These are phyloP conservation scores for Lavandula angustifolia DNA, from an alignment of 257 asterid genomes.

Conservation along the genomic window DNA sequence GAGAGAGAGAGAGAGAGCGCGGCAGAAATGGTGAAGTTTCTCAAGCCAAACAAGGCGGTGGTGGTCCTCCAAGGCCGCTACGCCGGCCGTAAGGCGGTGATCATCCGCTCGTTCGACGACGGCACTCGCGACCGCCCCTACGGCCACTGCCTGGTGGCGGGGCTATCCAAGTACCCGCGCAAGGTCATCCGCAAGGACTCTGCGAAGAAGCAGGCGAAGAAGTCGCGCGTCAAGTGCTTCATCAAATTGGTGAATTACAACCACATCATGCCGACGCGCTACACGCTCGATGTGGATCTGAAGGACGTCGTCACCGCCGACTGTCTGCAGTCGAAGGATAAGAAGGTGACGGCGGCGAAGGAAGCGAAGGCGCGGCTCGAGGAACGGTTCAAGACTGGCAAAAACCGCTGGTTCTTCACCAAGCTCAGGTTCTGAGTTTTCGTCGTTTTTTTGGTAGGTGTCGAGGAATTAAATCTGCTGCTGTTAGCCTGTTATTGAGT, in stretches of 20 bases:
- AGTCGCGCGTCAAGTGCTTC: too few species aligned
- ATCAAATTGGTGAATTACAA: too few species aligned
- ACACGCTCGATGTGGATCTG: slow-evolving; percentile 52
- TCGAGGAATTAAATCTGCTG: slow-evolving; percentile 1
- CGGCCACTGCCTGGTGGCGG: slow-evolving; percentile 49
- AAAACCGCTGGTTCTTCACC: slow-evolving; percentile 47
- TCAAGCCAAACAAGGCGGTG: slow-evolving; percentile 58
- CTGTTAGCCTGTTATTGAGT: slow-evolving; percentile 10
- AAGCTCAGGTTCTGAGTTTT: slow-evolving; percentile 42
- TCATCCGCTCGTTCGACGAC: slow-evolving; percentile 33
- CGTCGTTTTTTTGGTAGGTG: background rate
- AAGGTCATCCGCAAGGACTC: slow-evolving; percentile 52
- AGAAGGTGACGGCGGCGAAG: slow-evolving; percentile 46
- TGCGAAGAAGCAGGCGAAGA: slow-evolving; percentile 21
- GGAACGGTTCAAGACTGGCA: slow-evolving; percentile 49
- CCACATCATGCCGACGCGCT: slow-evolving; percentile 36
- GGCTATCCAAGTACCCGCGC: slow-evolving; percentile 41
- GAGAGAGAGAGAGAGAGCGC: background rate
- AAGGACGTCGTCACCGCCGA: slow-evolving; percentile 37
- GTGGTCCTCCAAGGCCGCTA: slow-evolving; percentile 47
- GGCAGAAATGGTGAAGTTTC: slow-evolving; percentile 46
- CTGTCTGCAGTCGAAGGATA: slow-evolving; percentile 29
- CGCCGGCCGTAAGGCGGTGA: slow-evolving; percentile 52
- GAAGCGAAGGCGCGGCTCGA: slow-evolving; percentile 41
- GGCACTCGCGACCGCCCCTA: slow-evolving; percentile 51